Base-by-base conservation (phyloP, 2,329 filamentous ascomycete species). In the Calcarisporium arbuscula region DNA sequence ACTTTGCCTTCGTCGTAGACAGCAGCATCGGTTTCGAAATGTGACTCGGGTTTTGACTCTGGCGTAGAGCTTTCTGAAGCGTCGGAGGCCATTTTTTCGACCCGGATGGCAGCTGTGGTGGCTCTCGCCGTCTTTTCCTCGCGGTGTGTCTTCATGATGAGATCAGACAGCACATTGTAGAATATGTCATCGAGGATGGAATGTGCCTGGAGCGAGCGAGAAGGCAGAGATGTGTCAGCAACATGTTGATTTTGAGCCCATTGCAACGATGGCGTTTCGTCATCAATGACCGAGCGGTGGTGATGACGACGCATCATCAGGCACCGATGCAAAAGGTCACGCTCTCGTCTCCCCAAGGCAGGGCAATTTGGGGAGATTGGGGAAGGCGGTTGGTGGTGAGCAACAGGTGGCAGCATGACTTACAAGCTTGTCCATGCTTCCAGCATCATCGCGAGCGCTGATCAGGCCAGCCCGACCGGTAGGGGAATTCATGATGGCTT, bases 121-220 rank as follows among this genome's bases (percentile, higher is more conserved):
- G 78, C 77, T 55, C 81, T 77, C 34, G 85, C 77, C 44, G 78
- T 74, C 65, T 89, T 89, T 62, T 90, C 85, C 47, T 84, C 74
- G 46, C 81, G 82, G 57, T 90, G 85, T 26, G 77, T 79, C 56
- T 84, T 77, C 50, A 87, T 70, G 44, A 86, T 68, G 33, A 86
- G 69, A 54, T 85, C 82, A 57, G 84, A 80, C 46, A 89, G 72
- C 51, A 89, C 74, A 57, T 85, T 88, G 64, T 83, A 79, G 42
- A 90, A 65, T 36, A 82, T 62, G 52, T 89, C 83, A 51, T 88
- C 81, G 51, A 90, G 70, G 40, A 90, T 74, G 16, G 72, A 64
- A 53, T 78, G 71, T 44, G 77, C 67, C 77, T 81, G 32, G 25
- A 29, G 25, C 28, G 28, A 41, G 26, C 31, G 6, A 25, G 12